Percentiles rank a stretch among this genome's conserved stretches.
Conservation (phyloP, 2,329 filamentous ascomycete genomes). For the Talaromyces verruculosus region DNA sequence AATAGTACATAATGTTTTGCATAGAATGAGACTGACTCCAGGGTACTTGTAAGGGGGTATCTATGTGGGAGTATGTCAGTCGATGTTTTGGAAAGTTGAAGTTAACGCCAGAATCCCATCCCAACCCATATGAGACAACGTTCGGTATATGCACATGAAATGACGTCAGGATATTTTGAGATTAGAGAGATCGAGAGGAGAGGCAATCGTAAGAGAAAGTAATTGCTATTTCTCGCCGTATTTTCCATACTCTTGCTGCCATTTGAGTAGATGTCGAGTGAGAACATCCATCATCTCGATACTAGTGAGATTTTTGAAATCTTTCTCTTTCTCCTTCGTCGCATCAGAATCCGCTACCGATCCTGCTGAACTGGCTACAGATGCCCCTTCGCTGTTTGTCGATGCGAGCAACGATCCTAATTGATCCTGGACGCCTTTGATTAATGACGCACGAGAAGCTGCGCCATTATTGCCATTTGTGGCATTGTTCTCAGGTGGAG, state of each 20-base stretch:
- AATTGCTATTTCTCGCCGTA: constrained; percentile 47
- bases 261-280: constrained; percentile 76
- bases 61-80: constrained; percentile 6
- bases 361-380: constrained; percentile 16
- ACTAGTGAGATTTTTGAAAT: constrained; percentile 74
- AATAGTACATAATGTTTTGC: constrained; percentile 7
- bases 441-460: constrained; percentile 32
- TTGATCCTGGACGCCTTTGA: constrained; percentile 39
- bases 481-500: constrained; percentile 40
- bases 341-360: constrained; percentile 31
- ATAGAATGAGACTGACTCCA: constrained; percentile 4
- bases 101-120: constrained; percentile 14
- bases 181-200: constrained; percentile 5
- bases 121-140: constrained; percentile 14
- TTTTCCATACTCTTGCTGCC: constrained; percentile 72
- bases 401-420: constrained; percentile 33
- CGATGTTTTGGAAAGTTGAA: constrained; percentile 6
- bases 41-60: constrained; percentile 12
- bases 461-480: constrained; percentile 11
- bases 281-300: constrained; percentile 89
- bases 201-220: not conserved
- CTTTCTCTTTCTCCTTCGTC: constrained; percentile 44
- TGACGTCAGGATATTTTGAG: constrained; percentile 25
- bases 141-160: constrained; percentile 23
- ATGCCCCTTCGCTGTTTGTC: constrained; percentile 30